A percentile compares a stretch with the other conserved stretches of the same genome.
Evolutionary conservation across 2,329 filamentous ascomycete species (phyloP).

Genomic region (Ascocoryne sarcoides): DNA sequence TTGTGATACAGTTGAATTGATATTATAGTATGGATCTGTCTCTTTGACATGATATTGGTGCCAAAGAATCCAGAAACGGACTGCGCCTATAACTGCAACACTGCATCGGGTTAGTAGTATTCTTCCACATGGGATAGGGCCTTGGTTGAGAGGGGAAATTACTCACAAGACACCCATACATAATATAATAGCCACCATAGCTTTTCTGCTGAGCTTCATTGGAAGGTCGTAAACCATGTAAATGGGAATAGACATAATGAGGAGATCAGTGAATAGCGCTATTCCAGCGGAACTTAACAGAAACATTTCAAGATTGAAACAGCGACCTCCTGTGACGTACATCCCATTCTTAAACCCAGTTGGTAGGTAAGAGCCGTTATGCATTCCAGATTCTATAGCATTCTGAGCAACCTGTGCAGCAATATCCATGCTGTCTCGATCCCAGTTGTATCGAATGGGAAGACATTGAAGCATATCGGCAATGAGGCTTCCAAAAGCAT

Average conservation of each 20-base stretch:
- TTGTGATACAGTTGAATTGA: constrained; percentile 16
- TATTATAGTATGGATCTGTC: constrained; percentile 9
- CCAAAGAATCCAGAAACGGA: constrained; percentile 9
- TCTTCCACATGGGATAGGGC: not conserved
- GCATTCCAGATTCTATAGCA: constrained; percentile 8
- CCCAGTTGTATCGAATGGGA: constrained; percentile 7
- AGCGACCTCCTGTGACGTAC: constrained; percentile 11
- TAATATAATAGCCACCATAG: constrained; percentile 5
- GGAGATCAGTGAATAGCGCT: constrained; percentile 14
- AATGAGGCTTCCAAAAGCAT: not conserved
- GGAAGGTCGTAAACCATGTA: constrained; percentile 17
- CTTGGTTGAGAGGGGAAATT: not conserved
- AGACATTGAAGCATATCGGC: constrained; percentile 6
- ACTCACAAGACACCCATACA: constrained; percentile 5
- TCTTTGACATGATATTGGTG: constrained; percentile 6
- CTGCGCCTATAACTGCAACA: constrained; percentile 15
- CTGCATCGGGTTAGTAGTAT: constrained; percentile 4
- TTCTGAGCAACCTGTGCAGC: constrained; percentile 5
- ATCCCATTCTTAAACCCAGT: constrained; percentile 13
- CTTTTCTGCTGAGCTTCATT: constrained; percentile 12
- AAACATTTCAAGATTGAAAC: constrained; percentile 13
- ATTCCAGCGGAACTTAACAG: constrained; percentile 13
- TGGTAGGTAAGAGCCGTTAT: constrained; percentile 4
- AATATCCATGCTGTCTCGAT: constrained; percentile 1
- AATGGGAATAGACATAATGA: constrained; percentile 15